Conservation (phyloP, 768 basidiomycete genomes). For the Gelatoporia subvermispora region DNA sequence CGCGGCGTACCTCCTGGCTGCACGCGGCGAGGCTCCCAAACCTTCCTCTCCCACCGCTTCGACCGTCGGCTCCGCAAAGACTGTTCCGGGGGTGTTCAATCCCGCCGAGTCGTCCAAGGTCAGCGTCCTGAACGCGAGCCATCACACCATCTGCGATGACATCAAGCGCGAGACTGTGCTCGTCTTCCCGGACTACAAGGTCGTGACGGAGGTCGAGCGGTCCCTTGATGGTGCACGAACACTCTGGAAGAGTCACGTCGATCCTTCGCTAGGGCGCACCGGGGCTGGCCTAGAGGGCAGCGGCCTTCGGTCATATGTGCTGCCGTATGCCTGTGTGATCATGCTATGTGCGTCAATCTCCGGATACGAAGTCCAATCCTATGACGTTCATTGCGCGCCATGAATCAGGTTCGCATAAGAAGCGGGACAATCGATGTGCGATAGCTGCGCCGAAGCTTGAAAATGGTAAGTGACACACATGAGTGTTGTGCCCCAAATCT, state of each 20-base stretch:
- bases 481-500: neutral
- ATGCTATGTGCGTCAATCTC: slow-evolving; percentile 67
- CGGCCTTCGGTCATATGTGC: slow-evolving; percentile 61
- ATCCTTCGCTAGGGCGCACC: slow-evolving; percentile 49
- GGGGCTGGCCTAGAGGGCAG: slow-evolving; percentile 41
- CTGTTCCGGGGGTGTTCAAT: slow-evolving; percentile 52
- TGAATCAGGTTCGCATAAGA: slow-evolving; percentile 84
- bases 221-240: slow-evolving; percentile 60
- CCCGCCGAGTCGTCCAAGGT: slow-evolving; percentile 47
- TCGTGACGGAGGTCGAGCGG: slow-evolving; percentile 68
- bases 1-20: slow-evolving; percentile 48
- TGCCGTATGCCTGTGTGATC: slow-evolving; percentile 89
- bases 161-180: slow-evolving; percentile 71
- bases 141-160: slow-evolving; percentile 64
- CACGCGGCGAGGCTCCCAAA: slow-evolving; percentile 8
- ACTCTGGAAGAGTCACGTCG: slow-evolving; percentile 61
- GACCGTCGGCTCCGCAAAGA: slow-evolving; percentile 6
- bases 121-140: slow-evolving; percentile 81
- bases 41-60: neutral
- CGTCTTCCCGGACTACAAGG: slow-evolving; percentile 88
- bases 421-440: slow-evolving; percentile 86
- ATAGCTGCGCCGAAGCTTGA: slow-evolving; percentile 84
- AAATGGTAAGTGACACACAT: slow-evolving; percentile 43
- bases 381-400: neutral
- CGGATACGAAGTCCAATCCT: neutral